Percentiles rank a stretch among this genome's conserved stretches.
phyloP scores from a whole-genome alignment of 768 basidiomycete species.

The Trametes sanguinea region DNA sequence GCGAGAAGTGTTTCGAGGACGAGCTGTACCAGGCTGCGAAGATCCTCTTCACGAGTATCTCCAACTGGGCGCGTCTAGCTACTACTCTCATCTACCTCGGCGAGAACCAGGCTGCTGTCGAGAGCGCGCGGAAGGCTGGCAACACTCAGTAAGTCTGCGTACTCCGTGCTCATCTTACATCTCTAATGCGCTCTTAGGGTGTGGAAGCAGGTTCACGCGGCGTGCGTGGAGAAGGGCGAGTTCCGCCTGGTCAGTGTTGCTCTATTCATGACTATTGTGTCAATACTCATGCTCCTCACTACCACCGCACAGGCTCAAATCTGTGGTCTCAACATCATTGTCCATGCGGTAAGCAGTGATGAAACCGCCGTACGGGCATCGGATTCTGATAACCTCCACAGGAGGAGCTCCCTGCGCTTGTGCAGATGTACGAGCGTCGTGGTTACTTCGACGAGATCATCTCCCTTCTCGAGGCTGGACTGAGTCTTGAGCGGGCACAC shows the following conservation, averaged over 20 bases:
- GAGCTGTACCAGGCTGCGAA: conserved; percentile 97
- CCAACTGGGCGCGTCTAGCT: conserved; percentile 97
- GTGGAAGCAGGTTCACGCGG: conserved; percentile 99
- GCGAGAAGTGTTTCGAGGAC: conserved; percentile 99
- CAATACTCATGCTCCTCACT: background rate
- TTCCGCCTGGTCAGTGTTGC: conserved; percentile 72
- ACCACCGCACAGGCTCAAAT: conserved; percentile 75
- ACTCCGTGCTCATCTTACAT: background rate
- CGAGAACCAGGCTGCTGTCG: conserved; percentile 97
- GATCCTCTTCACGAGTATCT: conserved; percentile 93
- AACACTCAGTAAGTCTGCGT: conserved; percentile 82
- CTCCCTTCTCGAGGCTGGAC: conserved; percentile 86
- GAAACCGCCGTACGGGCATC: background rate
- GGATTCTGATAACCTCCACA: conserved; percentile 29
- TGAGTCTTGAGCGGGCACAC: conserved; percentile 96
- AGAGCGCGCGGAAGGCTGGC: conserved; percentile 98
- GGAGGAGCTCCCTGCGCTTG: conserved; percentile 76
- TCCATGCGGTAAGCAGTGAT: conserved; percentile 63
- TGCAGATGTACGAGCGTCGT: conserved; percentile 84
- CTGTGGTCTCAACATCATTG: conserved; percentile 96
- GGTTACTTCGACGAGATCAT: conserved; percentile 97
- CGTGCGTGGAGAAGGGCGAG: conserved; percentile 96
- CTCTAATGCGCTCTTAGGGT: conserved; percentile 52
- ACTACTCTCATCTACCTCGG: conserved; percentile 98
- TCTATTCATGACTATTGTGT: background rate